Evolutionary conservation across 2,329 filamentous ascomycete genomes (phyloP).

Genomic region (Fusarium dimerum): DNA sequence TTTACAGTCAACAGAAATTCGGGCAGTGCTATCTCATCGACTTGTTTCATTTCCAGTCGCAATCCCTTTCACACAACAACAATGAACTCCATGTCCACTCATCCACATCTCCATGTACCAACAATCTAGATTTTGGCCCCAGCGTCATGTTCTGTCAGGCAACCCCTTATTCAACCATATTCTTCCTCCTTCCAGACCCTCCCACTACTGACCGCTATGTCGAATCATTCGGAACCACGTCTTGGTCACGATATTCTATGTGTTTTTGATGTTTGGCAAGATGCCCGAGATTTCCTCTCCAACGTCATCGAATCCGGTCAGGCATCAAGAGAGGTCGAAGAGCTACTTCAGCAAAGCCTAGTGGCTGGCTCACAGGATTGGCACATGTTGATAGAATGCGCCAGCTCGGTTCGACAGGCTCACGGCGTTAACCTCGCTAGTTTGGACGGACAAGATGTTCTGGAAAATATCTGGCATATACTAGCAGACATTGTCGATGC

Average conservation of each 20-base stretch:
- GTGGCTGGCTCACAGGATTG: slow-evolving; percentile 37
- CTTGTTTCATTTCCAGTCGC: no score
- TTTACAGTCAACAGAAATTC: no score
- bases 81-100: no score
- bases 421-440: slow-evolving; percentile 11
- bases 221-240: slow-evolving; percentile 12
- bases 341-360: slow-evolving; percentile 34
- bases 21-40: no score
- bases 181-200: not conserved
- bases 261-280: slow-evolving; percentile 36
- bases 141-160: not conserved
- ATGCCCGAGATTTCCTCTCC: slow-evolving; percentile 33
- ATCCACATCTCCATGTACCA: not conserved
- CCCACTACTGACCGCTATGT: slow-evolving; percentile 15
- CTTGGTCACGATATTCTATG: slow-evolving; percentile 30
- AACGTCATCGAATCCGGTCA: slow-evolving; percentile 30
- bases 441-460: slow-evolving; percentile 36
- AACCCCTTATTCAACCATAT: not conserved
- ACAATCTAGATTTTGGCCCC: not conserved
- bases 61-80: no score
- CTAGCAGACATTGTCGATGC: slow-evolving; percentile 12
- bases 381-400: slow-evolving; percentile 36
- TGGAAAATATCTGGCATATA: slow-evolving; percentile 33
- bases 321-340: slow-evolving; percentile 30
- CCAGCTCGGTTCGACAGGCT: slow-evolving; percentile 28